Conservation (phyloP, 2,329 filamentous ascomycete species). For the Dothidotthia symphoricarpi region DNA sequence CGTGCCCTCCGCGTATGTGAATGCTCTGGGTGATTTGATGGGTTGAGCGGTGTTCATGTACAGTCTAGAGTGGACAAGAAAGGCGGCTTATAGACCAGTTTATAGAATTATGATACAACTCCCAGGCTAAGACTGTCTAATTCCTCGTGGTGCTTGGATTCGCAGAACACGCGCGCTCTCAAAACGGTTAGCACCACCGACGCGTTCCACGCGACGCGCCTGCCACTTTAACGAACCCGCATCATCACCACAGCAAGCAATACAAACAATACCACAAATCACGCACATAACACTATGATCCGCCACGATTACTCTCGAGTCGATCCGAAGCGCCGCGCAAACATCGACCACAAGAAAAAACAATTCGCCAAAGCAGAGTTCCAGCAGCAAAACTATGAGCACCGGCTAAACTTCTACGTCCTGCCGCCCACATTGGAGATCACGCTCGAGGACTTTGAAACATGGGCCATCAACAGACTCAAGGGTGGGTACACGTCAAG, state of each 20-base stretch:
- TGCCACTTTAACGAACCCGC: conserved; percentile 16
- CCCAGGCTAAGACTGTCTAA: too few relatives aligned
- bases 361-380: conserved; percentile 79
- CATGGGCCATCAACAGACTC: conserved; percentile 94
- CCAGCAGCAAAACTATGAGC: conserved; percentile 74
- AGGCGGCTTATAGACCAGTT: too few relatives aligned
- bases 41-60: conserved; percentile 15
- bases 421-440: conserved; percentile 89
- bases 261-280: conserved; percentile 5
- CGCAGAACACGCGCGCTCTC: conserved; percentile 4
- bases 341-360: conserved; percentile 76
- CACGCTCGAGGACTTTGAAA: conserved; percentile 94
- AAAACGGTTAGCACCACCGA: conserved; percentile 10
- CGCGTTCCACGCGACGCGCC: conserved; percentile 23
- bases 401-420: conserved; percentile 89
- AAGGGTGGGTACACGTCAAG: conserved; percentile 53
- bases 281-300: conserved; percentile 31
- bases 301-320: conserved; percentile 45
- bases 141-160: background rate
- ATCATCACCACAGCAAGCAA: conserved; percentile 7
- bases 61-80: too few relatives aligned
- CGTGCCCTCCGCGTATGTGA: conserved; percentile 78
- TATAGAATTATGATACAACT: too few relatives aligned
- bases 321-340: conserved; percentile 71
- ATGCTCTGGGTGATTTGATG: conserved; percentile 75